These are phyloP conservation scores for Trebouxia sp. DNA, from an alignment of 139 green algal species.

Conservation along the genomic window DNA sequence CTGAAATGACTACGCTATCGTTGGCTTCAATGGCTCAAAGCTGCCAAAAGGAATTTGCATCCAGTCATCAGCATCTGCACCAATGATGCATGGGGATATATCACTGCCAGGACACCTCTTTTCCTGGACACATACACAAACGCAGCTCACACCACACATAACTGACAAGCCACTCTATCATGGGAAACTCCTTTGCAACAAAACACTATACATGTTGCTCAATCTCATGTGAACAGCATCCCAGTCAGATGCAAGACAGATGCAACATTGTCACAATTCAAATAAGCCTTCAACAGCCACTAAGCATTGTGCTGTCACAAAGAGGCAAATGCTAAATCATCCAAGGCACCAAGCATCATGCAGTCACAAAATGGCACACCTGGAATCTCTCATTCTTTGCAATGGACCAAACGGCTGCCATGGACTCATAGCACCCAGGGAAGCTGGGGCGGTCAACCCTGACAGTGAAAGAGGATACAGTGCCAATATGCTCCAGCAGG, in stretches of 20 bases:
- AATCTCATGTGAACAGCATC: too few relatives aligned
- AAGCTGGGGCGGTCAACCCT: slow-evolving; percentile 33
- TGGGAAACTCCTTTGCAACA: too few relatives aligned
- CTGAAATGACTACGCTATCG: too few relatives aligned
- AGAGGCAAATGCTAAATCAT: too few relatives aligned
- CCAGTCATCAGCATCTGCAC: neutral
- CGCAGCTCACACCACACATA: too few relatives aligned
- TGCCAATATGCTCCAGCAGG: slow-evolving; percentile 47
- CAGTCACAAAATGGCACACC: neutral
- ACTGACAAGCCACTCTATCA: too few relatives aligned
- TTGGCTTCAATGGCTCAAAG: neutral
- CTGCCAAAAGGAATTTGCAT: neutral
- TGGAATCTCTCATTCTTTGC: slow-evolving; percentile 35
- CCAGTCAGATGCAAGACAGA: too few relatives aligned
- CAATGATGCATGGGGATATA: slow-evolving; percentile 5
- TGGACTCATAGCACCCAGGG: slow-evolving; percentile 41
- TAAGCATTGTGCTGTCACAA: too few relatives aligned
- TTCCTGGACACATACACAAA: neutral
- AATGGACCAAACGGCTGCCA: slow-evolving; percentile 41
- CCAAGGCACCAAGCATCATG: too few relatives aligned
- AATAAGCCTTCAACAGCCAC: too few relatives aligned
- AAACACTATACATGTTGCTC: too few relatives aligned
- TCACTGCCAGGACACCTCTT: slow-evolving; percentile 22
- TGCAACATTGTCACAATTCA: too few relatives aligned
- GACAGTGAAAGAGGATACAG: slow-evolving; percentile 38